Conservation (phyloP, 1,139 yeast genomes). For the Maudiozyma humilis region DNA sequence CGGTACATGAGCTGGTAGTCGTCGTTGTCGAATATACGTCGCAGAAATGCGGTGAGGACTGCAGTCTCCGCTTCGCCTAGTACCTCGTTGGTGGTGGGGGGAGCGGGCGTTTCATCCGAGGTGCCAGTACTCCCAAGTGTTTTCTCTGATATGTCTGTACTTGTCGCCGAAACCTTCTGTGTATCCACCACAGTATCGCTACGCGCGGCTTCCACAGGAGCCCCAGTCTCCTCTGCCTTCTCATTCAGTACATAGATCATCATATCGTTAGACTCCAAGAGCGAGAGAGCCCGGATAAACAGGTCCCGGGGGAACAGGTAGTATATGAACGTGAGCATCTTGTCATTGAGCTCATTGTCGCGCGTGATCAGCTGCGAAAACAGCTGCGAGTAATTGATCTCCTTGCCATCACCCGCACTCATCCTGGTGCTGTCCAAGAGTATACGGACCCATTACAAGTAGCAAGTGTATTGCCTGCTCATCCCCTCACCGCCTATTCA, state of each 20-base stretch:
- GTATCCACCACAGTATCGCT: not conserved
- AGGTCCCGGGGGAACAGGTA: conserved; percentile 29
- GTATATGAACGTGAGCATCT: conserved; percentile 26
- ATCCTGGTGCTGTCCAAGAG: too few species aligned
- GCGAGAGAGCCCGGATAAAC: conserved; percentile 27
- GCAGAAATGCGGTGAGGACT: conserved; percentile 1
- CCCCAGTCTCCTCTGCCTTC: not conserved
- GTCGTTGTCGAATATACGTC: conserved; percentile 6
- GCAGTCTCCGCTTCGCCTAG: not conserved
- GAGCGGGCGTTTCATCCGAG: not conserved
- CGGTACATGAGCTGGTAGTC: conserved; percentile 14
- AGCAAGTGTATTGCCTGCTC: too few species aligned
- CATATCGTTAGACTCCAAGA: conserved; percentile 28
- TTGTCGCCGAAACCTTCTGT: too few species aligned
- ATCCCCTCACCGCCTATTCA: too few species aligned
- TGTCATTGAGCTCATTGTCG: conserved; percentile 21
- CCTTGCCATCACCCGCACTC: not conserved
- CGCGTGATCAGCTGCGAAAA: conserved; percentile 17
- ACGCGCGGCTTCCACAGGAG: not conserved
- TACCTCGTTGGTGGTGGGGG: not conserved
- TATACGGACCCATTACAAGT: too few species aligned
- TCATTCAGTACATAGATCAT: conserved; percentile 22
- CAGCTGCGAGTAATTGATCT: conserved; percentile 20
- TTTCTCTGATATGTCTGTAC: too few species aligned
- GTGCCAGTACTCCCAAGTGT: too few species aligned